Conservation (phyloP, 169 alveolate genomes). For the Eimeria falciformis region DNA sequence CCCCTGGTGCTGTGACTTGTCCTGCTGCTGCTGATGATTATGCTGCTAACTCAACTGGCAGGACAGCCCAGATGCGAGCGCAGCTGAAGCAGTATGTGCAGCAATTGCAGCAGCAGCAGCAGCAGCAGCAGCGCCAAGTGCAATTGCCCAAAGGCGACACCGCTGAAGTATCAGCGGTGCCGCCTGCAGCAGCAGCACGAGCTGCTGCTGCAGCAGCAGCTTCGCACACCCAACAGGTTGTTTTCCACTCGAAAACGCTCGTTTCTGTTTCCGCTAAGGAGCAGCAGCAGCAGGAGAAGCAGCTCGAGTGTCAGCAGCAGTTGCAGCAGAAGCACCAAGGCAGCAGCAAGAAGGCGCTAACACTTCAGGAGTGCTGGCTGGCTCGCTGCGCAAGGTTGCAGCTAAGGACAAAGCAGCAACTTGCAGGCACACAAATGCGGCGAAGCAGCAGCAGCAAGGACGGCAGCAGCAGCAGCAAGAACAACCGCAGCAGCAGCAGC, state of each 20-base stretch:
- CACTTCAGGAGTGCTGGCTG: conserved; percentile 68
- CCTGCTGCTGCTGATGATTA: not conserved
- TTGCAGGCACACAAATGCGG: not conserved
- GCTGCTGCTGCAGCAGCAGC: conserved; percentile 3
- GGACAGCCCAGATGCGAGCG: not conserved
- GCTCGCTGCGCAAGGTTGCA: not conserved
- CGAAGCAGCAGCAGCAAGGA: conserved; percentile 24
- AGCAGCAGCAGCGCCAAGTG: conserved; percentile 26
- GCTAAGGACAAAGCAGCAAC: too few relatives aligned
- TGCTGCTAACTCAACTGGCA: not conserved
- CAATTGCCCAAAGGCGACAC: not conserved
- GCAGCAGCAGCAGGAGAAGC: conserved; percentile 33
- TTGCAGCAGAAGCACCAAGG: conserved; percentile 10
- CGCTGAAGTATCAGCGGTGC: conserved; percentile 6
- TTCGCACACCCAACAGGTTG: too few relatives aligned
- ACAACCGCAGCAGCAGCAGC: conserved; percentile 24
- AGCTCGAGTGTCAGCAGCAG: conserved; percentile 30
- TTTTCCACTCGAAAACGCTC: too few relatives aligned
- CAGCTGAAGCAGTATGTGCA: not conserved
- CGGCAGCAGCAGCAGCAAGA: conserved; percentile 34
- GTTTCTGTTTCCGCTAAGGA: too few relatives aligned
- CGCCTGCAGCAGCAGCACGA: conserved; percentile 10
- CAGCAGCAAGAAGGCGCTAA: not conserved
- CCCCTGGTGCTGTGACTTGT: not conserved
- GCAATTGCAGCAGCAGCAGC: conserved; percentile 49